A percentile compares a stretch with the other conserved stretches of the same genome.
Evolutionary conservation across 2,329 filamentous ascomycete genomes (phyloP).

Genomic region (Fusarium nygamai): DNA sequence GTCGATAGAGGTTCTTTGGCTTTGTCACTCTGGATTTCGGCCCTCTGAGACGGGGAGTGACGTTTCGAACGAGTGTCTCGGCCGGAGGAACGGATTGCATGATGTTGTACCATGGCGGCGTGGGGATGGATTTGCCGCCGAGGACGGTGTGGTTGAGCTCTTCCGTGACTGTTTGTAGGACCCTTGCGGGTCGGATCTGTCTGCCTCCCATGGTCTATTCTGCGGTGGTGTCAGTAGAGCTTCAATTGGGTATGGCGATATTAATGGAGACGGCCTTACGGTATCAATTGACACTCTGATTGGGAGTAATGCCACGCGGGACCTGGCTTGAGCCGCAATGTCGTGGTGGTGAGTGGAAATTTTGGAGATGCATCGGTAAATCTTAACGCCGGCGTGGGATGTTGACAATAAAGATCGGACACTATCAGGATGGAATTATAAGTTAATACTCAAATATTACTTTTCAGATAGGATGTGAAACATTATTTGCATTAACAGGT

Average conservation of each 20-base stretch:
- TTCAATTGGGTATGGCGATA: background rate
- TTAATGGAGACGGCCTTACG: slow-evolving; percentile 5
- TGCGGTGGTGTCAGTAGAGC: slow-evolving; percentile 5
- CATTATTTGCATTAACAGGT: too few relatives aligned
- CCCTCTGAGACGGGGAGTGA: slow-evolving; percentile 58
- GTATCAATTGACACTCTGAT: slow-evolving; percentile 33
- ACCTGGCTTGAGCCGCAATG: slow-evolving; percentile 7
- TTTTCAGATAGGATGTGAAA: too few relatives aligned
- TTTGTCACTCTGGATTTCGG: slow-evolving; percentile 49
- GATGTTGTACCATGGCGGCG: slow-evolving; percentile 61
- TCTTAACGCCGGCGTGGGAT: slow-evolving; percentile 44
- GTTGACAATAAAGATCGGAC: background rate
- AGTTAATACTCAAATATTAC: too few relatives aligned
- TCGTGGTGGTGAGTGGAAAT: slow-evolving; percentile 43
- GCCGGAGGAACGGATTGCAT: slow-evolving; percentile 65
- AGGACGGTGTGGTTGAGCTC: slow-evolving; percentile 56
- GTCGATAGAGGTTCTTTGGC: slow-evolving; percentile 81
- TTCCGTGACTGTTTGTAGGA: slow-evolving; percentile 57
- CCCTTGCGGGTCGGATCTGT: slow-evolving; percentile 58
- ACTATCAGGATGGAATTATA: too few relatives aligned
- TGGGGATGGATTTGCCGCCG: slow-evolving; percentile 47
- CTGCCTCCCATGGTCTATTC: slow-evolving; percentile 52
- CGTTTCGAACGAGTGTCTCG: slow-evolving; percentile 65
- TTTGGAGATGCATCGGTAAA: slow-evolving; percentile 45
- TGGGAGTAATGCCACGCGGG: slow-evolving; percentile 27